phyloP scores from a whole-genome alignment of 352 stramenopile species.

The Globisporangium canariense region DNA sequence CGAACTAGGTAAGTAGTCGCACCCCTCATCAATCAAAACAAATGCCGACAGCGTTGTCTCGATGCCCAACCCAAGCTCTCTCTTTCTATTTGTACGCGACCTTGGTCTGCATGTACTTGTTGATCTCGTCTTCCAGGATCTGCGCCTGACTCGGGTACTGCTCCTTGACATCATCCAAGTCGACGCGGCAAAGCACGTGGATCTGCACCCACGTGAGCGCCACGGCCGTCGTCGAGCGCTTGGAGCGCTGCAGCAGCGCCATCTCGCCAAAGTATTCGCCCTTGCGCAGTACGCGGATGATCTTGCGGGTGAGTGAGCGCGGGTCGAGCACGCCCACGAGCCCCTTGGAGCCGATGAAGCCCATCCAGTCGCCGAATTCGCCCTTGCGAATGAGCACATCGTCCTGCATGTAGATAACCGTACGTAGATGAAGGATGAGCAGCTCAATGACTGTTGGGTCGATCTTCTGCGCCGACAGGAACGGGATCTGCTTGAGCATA shows the following conservation, averaged over 20 bases:
- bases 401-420: conserved; percentile 80
- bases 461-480: conserved; percentile 63
- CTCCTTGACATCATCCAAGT: conserved; percentile 61
- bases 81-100: conserved; percentile 44
- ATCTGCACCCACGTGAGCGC: conserved; percentile 77
- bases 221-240: conserved; percentile 60
- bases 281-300: conserved; percentile 64
- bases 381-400: conserved; percentile 77
- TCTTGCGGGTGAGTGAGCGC: conserved; percentile 32
- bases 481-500: conserved; percentile 79
- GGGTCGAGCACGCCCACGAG: conserved; percentile 66
- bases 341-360: conserved; percentile 73
- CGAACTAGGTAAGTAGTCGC: conserved; percentile 16
- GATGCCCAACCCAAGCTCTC: not conserved
- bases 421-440: conserved; percentile 67
- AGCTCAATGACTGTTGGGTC: conserved; percentile 72
- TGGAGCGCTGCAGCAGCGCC: conserved; percentile 59
- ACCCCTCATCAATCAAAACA: not conserved
- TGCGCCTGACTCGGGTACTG: conserved; percentile 55
- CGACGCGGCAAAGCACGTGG: conserved; percentile 53
- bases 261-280: conserved; percentile 82
- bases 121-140: conserved; percentile 68
- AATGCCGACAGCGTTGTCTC: conserved; percentile 7
- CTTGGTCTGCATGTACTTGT: conserved; percentile 72
- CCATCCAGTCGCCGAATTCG: conserved; percentile 83